phyloP scores from a whole-genome alignment of 306 rosid genomes.

The Quercus agrifolia region DNA sequence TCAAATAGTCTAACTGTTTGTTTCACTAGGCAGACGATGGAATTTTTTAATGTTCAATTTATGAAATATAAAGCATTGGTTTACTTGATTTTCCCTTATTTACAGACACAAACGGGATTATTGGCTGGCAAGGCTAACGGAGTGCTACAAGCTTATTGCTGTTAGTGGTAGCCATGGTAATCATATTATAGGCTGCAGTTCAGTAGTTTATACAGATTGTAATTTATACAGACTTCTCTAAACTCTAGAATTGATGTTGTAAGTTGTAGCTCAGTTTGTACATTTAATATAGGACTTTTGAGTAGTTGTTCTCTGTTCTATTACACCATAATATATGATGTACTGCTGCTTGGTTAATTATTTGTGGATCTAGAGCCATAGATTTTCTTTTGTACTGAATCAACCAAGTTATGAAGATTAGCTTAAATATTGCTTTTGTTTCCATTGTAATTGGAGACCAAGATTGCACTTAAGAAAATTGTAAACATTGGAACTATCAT shows the following conservation, averaged over 20 bases:
- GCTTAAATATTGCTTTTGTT: no score
- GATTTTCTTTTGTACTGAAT: background rate
- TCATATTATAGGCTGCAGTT: background rate
- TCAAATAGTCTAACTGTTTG: background rate
- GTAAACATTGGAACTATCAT: no score
- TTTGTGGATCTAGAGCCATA: background rate
- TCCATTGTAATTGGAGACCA: no score
- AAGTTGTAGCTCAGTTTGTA: background rate
- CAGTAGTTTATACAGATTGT: background rate
- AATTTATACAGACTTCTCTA: background rate
- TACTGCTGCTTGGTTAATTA: background rate
- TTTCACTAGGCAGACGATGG: background rate
- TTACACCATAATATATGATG: background rate
- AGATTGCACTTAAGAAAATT: no score
- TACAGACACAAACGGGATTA: conserved; percentile 18
- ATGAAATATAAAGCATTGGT: background rate
- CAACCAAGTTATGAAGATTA: background rate
- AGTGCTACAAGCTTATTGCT: conserved; percentile 27
- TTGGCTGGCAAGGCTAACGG: conserved; percentile 27
- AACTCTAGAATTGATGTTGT: background rate
- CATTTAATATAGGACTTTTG: no score
- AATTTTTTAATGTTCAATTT: background rate
- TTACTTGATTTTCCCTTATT: background rate
- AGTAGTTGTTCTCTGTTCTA: no score
- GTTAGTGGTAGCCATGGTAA: conserved; percentile 31